Base-by-base conservation (phyloP, 2,329 filamentous ascomycete species). In the Claviceps maximensis region DNA sequence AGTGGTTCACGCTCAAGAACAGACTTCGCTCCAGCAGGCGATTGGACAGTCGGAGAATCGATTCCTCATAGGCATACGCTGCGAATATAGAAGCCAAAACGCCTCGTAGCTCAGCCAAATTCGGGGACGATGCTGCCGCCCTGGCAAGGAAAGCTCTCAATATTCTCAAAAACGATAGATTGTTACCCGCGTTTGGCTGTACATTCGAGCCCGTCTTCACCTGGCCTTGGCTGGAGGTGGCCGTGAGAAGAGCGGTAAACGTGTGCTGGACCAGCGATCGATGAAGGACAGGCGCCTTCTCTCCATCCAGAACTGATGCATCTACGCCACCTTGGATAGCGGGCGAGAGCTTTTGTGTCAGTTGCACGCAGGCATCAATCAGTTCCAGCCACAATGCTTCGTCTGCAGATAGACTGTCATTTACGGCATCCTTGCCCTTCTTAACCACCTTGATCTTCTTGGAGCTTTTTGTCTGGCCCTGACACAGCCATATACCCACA, bases 401-500 rank as follows among this genome's bases (percentile, higher is more conserved):
- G 51, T 79, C 76, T 0, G 73, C 59, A 2, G 74, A 74, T 12
- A 84, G 70, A 1, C 67, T 65, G 42, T 74, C 72, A 2, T 65
- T 66, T 1, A 67, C 59, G 5, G 67, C 60, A 3, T 67, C 61
- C 53, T 78, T 76, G 67, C 67, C 79, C 58, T 82, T 72, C 49
- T 79, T 68, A 4, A 78, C 69, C 21, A 69, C 66, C 58, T 67
- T 73, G 51, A 65, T 61, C 55, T 70, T 69, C 54, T 71, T 75
- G 6, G 73, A 68, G 0, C 77, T 78, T 61, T 85, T 87, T 49
- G 81, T 88, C 64, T 95, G 89, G 1, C 85, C 82, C 67, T 94
- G 88, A 61, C 93, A 97, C 13, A 98, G 74, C 93, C 93, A 98
- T 50, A 95, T 91, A 15, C 94, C 93, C 1, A 98, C 88, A 58